These are phyloP conservation scores for Orbilia brochopaga DNA, from an alignment of 2,329 filamentous ascomycete genomes.

Conservation along the genomic window DNA sequence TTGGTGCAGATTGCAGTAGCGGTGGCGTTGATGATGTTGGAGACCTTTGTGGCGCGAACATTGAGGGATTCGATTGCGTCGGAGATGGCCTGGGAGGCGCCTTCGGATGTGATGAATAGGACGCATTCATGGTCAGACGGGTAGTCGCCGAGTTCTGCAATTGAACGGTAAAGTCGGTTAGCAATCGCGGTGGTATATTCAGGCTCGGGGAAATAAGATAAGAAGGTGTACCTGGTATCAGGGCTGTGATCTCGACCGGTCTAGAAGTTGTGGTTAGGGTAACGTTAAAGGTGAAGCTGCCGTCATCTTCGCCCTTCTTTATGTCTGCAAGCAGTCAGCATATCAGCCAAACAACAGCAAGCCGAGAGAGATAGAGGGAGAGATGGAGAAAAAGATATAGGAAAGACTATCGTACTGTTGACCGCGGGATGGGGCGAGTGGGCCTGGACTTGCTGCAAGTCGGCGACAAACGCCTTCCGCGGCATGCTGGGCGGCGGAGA, in stretches of 20 bases:
- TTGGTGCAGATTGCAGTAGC: conserved; percentile 34
- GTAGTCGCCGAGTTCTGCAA: conserved; percentile 66
- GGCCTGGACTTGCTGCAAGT: conserved; percentile 51
- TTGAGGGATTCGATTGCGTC: conserved; percentile 54
- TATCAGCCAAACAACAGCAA: not conserved
- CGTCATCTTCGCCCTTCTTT: conserved; percentile 71
- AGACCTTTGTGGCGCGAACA: conserved; percentile 23
- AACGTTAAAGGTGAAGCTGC: conserved; percentile 71
- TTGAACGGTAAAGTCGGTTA: not conserved
- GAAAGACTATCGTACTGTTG: conserved; percentile 20
- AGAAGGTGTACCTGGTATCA: conserved; percentile 58
- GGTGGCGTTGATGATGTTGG: conserved; percentile 31
- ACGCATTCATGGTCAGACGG: conserved; percentile 66
- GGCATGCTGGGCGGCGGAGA: conserved; percentile 45
- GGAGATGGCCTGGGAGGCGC: conserved; percentile 59
- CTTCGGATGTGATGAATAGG: conserved; percentile 63
- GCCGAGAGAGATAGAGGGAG: not conserved
- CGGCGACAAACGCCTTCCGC: conserved; percentile 53
- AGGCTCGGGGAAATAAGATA: not conserved
- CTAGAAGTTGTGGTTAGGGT: conserved; percentile 55
- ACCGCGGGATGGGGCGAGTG: conserved; percentile 39
- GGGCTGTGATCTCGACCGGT: conserved; percentile 57
- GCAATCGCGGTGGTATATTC: conserved; percentile 4
- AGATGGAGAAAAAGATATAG: not conserved
- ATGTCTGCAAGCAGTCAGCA: conserved; percentile 58